phyloP scores from a whole-genome alignment of 2,329 filamentous ascomycete genomes.

The Arthrobotrys sinensis region DNA sequence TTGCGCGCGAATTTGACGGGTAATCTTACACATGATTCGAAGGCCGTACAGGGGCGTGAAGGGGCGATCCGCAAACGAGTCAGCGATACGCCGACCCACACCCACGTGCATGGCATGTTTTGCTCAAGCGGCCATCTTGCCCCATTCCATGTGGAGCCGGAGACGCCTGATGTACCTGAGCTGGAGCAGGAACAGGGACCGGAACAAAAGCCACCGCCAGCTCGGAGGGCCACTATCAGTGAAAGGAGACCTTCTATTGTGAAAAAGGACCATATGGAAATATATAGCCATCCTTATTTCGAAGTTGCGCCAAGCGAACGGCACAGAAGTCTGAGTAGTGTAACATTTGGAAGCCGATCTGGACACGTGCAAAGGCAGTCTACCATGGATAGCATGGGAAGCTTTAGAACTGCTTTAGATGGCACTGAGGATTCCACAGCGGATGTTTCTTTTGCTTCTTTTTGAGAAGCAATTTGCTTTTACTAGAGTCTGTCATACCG shows the following conservation, averaged over 20 bases:
- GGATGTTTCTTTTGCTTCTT: constrained; percentile 45
- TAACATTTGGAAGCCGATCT: constrained; percentile 29
- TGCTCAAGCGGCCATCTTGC: constrained; percentile 16
- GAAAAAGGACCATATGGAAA: constrained; percentile 49
- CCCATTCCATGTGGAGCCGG: constrained; percentile 26
- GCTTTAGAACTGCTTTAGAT: constrained; percentile 50
- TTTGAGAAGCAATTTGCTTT: constrained; percentile 12
- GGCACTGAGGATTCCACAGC: constrained; percentile 25
- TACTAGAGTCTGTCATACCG: not conserved
- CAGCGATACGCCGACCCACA: constrained; percentile 19
- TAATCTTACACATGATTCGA: constrained; percentile 10
- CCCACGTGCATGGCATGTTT: constrained; percentile 34
- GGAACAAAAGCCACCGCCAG: not conserved
- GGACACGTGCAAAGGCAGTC: constrained; percentile 11
- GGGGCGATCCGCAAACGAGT: constrained; percentile 10
- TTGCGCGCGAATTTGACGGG: constrained; percentile 53
- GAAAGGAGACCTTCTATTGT: constrained; percentile 41
- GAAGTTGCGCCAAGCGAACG: constrained; percentile 45
- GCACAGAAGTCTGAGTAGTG: constrained; percentile 47
- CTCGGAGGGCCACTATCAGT: constrained; percentile 23
- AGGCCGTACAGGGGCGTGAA: constrained; percentile 2
- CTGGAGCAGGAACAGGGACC: not conserved
- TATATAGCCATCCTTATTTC: constrained; percentile 56
- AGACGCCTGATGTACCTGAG: not conserved
- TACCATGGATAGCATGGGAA: constrained; percentile 44